Conservation (phyloP, 2,329 filamentous ascomycete genomes). For the Xylariomycetidae sp. region DNA sequence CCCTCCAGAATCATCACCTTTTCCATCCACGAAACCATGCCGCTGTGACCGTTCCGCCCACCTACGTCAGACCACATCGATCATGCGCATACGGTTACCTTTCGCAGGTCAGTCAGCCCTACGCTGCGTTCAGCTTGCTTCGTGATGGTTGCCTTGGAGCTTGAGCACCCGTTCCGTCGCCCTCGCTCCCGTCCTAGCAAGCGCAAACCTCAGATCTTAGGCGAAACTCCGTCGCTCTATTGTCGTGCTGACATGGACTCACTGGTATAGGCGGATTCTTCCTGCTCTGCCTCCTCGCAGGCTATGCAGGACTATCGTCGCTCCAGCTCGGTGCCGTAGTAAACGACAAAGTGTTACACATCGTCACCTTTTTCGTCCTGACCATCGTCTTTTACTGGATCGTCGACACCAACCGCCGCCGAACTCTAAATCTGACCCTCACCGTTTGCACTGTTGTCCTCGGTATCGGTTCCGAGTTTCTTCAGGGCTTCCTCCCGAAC, state of each 20-base stretch:
- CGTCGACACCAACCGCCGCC: conserved; percentile 80
- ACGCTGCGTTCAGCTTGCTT: too few relatives aligned
- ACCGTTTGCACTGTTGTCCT: conserved; percentile 68
- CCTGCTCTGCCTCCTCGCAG: conserved; percentile 66
- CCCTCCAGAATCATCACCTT: not conserved
- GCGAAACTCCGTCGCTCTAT: not conserved
- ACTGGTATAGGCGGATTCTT: conserved; percentile 62
- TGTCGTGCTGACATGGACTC: too few relatives aligned
- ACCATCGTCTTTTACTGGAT: conserved; percentile 95
- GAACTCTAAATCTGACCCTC: conserved; percentile 77
- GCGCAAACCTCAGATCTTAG: not conserved
- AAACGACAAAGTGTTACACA: conserved; percentile 88
- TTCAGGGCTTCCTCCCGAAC: conserved; percentile 71
- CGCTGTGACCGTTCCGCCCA: too few relatives aligned
- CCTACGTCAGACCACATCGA: too few relatives aligned
- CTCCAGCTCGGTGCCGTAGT: conserved; percentile 51
- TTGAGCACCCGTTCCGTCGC: too few relatives aligned
- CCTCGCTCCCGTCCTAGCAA: too few relatives aligned
- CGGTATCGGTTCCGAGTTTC: conserved; percentile 67
- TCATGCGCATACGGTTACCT: conserved; percentile 79
- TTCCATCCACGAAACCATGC: conserved; percentile 7
- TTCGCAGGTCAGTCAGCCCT: conserved; percentile 81
- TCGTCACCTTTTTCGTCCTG: conserved; percentile 82
- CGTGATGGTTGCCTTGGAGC: too few relatives aligned
- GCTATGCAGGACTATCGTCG: conserved; percentile 71